A percentile compares a stretch with the other conserved stretches of the same genome.
These are phyloP conservation scores for Neurospora pannonica DNA, from an alignment of 495 filamentous ascomycete genomes.

Conservation along the genomic window DNA sequence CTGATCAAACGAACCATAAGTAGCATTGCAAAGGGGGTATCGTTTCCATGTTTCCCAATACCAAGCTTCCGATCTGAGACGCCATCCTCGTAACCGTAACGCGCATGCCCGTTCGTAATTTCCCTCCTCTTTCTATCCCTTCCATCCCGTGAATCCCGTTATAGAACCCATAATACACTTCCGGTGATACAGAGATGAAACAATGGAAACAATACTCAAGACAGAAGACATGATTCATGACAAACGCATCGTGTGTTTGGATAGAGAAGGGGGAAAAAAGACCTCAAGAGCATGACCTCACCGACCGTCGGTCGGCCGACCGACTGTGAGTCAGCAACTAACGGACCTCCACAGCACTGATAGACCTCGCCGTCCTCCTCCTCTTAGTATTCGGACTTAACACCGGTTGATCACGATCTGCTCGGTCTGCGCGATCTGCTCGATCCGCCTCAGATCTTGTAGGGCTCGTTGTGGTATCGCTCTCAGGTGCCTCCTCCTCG, in stretches of 20 bases:
- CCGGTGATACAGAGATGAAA: background rate
- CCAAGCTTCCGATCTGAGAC: background rate
- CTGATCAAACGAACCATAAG: background rate
- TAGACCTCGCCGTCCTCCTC: conserved; percentile 16
- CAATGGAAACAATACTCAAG: no score
- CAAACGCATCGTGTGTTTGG: background rate
- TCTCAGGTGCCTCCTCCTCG: conserved; percentile 12
- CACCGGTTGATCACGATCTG: conserved; percentile 12
- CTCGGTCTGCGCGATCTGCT: background rate
- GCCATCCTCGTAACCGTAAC: background rate
- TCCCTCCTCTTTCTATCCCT: background rate
- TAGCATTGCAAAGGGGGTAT: background rate
- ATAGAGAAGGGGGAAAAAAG: background rate
- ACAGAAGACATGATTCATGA: background rate
- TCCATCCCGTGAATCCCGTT: background rate
- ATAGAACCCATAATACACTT: background rate
- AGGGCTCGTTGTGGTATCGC: background rate
- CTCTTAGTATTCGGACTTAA: conserved; percentile 26
- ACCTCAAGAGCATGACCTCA: background rate
- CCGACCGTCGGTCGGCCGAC: background rate
- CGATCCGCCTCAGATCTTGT: background rate
- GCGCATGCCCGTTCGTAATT: background rate
- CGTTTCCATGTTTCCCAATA: background rate
- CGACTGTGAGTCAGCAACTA: conserved; percentile 6
- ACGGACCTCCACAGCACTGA: conserved; percentile 19